Percentiles rank a stretch among this genome's conserved stretches.
These are phyloP conservation scores for Luvunga scandens DNA, from an alignment of 345 rosid species.

Conservation along the genomic window DNA sequence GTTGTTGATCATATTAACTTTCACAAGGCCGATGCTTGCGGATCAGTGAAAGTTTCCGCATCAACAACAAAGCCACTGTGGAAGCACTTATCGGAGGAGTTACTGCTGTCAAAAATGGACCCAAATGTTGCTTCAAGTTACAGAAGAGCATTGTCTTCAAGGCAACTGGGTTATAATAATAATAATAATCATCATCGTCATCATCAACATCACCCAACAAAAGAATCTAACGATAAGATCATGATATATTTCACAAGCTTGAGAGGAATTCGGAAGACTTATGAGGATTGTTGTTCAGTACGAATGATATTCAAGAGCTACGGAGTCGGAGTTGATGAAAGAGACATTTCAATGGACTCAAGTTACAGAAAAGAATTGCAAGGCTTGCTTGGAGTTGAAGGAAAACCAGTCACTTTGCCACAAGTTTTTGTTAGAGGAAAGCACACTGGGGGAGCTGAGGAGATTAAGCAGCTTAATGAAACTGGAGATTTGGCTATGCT, in stretches of 20 bases:
- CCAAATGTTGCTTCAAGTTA: conserved; percentile 61
- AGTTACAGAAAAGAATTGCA: conserved; percentile 67
- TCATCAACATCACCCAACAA: conserved; percentile 10
- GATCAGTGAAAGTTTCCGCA: neutral
- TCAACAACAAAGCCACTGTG: conserved; percentile 50
- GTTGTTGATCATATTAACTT: neutral
- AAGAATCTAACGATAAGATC: conserved; percentile 29
- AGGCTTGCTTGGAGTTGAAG: conserved; percentile 30
- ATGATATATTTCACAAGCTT: conserved; percentile 71
- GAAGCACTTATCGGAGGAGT: conserved; percentile 77
- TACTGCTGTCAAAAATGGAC: conserved; percentile 60
- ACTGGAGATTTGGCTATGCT: conserved; percentile 60
- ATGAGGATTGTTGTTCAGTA: conserved; percentile 74
- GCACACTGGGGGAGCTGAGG: conserved; percentile 72
- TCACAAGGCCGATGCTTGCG: neutral
- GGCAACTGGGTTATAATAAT: conserved; percentile 34
- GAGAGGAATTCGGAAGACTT: conserved; percentile 82
- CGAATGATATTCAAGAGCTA: conserved; percentile 63
- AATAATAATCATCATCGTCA: neutral
- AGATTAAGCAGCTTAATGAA: conserved; percentile 72
- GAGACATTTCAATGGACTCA: conserved; percentile 88
- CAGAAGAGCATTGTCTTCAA: conserved; percentile 64
- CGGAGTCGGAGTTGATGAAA: conserved; percentile 61
- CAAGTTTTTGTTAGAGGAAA: conserved; percentile 65
- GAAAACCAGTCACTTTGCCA: conserved; percentile 51